Base-by-base conservation (phyloP, 306 rosid genomes). In the Quercus variabilis region DNA sequence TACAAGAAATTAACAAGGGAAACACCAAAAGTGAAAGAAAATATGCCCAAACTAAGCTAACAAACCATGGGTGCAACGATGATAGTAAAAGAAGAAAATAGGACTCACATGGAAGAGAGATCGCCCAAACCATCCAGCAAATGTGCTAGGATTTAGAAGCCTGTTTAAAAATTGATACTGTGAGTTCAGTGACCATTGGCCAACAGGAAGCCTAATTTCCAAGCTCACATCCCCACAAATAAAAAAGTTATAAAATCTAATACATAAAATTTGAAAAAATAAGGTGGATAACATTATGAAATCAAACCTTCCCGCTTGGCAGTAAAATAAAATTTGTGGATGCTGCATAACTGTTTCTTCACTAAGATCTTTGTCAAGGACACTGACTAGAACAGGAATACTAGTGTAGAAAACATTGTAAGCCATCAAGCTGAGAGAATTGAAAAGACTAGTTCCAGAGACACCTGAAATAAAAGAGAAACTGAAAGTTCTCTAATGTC, bases 361-460 rank as follows among this genome's bases (percentile, higher is more conserved):
- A 73, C 85, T 75, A 77, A 96, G 98, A 91, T 96, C 99, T 88
- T 96, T 93, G 89, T 96, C 99, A 82, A 96, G 97, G 76, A 88
- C 96, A 19, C 99, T 91, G 80, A 87, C 97, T 78, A 93, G 89
- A 82, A 95, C 98, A 72, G 99, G 99, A 78, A 95, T 83, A 82
- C 99, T 95, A 10, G 99, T 95, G 89, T 93, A 96, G 91, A 96
- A 91, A 85, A 96, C 99, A 89, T 96, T 96, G 83, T 96, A 96
- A 77, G 99, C 99, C 99, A 96, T 96, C 94, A 96, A 87, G 90
- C 99, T 96, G 68, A 96, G 96, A 76, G 99, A 96, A 82, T 96
- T 96, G 82, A 96, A 96, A 78, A 96, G 97, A 87, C 99, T 96
- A 73, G 99, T 90, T 83, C 99, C 99, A 69, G 99, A 96, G 79